These are phyloP conservation scores for Penicillium daleae DNA, from an alignment of 495 filamentous ascomycete species.

Conservation along the genomic window DNA sequence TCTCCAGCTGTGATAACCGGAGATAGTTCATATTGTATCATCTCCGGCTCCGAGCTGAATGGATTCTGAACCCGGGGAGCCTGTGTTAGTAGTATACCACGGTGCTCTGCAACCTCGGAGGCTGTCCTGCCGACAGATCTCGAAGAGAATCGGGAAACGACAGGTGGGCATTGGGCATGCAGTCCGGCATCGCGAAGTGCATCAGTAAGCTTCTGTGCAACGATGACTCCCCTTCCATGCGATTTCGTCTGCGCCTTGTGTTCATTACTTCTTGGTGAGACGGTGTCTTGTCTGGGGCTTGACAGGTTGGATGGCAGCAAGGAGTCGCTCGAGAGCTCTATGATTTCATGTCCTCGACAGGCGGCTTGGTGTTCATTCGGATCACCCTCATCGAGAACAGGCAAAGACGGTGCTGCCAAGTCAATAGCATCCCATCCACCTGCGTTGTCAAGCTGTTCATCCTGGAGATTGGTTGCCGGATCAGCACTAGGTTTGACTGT, in stretches of 20 bases:
- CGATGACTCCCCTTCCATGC: conserved; percentile 32
- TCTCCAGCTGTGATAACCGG: neutral
- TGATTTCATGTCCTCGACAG: neutral
- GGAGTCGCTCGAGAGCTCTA: conserved; percentile 20
- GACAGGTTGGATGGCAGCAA: neutral
- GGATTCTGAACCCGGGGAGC: neutral
- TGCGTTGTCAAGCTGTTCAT: neutral
- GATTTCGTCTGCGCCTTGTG: neutral
- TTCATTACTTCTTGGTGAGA: neutral
- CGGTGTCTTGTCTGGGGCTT: neutral
- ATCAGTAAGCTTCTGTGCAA: conserved; percentile 35
- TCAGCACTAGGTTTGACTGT: neutral
- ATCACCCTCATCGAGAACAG: neutral
- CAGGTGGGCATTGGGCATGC: neutral
- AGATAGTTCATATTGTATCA: neutral
- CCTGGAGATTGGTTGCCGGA: neutral
- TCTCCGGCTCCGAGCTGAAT: neutral
- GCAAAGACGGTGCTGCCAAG: neutral
- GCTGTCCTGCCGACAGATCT: neutral
- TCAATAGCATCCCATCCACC: neutral
- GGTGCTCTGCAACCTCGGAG: neutral
- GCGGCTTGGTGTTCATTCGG: neutral
- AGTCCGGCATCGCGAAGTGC: conserved; percentile 24
- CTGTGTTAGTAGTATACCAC: neutral
- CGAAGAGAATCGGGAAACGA: neutral